A percentile compares a stretch with the other conserved stretches of the same genome.
These are phyloP conservation scores for Vinca minor DNA, from an alignment of 257 asterid genomes.

Conservation along the genomic window DNA sequence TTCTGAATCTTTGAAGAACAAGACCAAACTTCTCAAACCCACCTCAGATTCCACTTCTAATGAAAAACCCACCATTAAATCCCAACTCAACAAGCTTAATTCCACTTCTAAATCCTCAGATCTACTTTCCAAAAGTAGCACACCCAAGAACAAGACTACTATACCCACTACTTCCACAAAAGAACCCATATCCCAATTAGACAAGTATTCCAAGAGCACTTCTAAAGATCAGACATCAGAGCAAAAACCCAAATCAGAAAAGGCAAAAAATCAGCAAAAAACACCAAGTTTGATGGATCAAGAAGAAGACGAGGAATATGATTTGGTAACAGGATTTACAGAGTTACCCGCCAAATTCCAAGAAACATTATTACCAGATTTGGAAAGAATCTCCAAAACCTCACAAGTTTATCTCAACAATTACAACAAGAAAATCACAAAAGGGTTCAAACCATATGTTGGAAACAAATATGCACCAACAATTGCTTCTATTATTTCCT, in stretches of 20 bases:
- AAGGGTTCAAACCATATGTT: constrained; percentile 67
- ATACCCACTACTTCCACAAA: constrained; percentile 26
- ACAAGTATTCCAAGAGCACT: constrained; percentile 10
- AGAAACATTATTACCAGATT: constrained; percentile 68
- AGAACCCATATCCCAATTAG: constrained; percentile 16
- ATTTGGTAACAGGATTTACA: constrained; percentile 53
- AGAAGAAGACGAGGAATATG: constrained; percentile 49
- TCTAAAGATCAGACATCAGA: constrained; percentile 14
- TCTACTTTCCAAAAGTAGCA: constrained; percentile 26
- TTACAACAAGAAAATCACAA: constrained; percentile 72
- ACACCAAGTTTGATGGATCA: constrained; percentile 32
- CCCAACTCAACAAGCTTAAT: constrained; percentile 56
- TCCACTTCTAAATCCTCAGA: constrained; percentile 59
- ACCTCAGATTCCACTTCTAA: constrained; percentile 12
- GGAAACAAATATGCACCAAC: constrained; percentile 78
- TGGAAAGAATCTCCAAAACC: constrained; percentile 62
- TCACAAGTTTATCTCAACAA: constrained; percentile 47
- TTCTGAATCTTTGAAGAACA: constrained; percentile 21
- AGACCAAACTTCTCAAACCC: constrained; percentile 32
- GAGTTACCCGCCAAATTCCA: constrained; percentile 68
- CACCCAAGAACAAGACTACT: constrained; percentile 47
- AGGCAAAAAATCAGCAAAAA: constrained; percentile 21
- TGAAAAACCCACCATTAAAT: constrained; percentile 25
- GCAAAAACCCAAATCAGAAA: constrained; percentile 19
- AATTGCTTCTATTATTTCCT: constrained; percentile 51